A percentile compares a stretch with the other conserved stretches of the same genome.
These are phyloP conservation scores for Monosporascus sp. DNA, from an alignment of 2,329 filamentous ascomycete species.

Conservation along the genomic window DNA sequence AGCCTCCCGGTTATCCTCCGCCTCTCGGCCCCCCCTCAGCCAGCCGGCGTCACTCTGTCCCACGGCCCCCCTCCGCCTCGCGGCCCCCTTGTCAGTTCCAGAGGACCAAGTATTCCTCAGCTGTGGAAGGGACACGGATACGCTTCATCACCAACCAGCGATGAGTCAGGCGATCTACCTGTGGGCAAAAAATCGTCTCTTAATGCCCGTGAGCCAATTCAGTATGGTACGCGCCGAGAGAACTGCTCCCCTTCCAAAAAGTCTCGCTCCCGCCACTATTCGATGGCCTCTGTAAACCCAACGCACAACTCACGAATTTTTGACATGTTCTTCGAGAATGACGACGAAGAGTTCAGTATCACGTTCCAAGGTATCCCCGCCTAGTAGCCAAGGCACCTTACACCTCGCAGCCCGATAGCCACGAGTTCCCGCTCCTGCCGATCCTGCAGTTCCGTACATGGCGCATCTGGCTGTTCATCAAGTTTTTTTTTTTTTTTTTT, in stretches of 20 bases:
- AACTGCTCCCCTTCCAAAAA: too few species aligned
- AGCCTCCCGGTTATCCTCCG: too few species aligned
- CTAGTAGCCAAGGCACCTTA: conserved; percentile 6
- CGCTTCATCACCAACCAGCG: not conserved
- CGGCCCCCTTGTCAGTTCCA: too few species aligned
- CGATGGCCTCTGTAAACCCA: not conserved
- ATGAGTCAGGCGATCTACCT: too few species aligned
- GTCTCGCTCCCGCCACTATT: too few species aligned
- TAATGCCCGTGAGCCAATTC: too few species aligned
- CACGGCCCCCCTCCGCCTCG: too few species aligned
- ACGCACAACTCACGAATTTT: not conserved
- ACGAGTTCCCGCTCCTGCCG: conserved; percentile 16
- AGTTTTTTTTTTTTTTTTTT: too few species aligned
- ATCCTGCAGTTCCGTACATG: conserved; percentile 30
- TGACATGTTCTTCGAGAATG: not conserved
- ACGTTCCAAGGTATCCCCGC: conserved; percentile 10
- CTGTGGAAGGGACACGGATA: not conserved
- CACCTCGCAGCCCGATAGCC: conserved; percentile 6
- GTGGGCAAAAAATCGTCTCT: too few species aligned
- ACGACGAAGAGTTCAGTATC: conserved; percentile 3
- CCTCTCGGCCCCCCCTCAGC: too few species aligned
- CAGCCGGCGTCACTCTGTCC: too few species aligned
- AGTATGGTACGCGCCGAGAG: too few species aligned
- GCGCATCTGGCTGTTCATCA: conserved; percentile 16
- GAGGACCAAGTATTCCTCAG: not conserved